Percentiles rank a stretch among this genome's conserved stretches.
Evolutionary conservation across 257 asterid genomes (phyloP).

Genomic region (Haberlea rhodopensis): DNA sequence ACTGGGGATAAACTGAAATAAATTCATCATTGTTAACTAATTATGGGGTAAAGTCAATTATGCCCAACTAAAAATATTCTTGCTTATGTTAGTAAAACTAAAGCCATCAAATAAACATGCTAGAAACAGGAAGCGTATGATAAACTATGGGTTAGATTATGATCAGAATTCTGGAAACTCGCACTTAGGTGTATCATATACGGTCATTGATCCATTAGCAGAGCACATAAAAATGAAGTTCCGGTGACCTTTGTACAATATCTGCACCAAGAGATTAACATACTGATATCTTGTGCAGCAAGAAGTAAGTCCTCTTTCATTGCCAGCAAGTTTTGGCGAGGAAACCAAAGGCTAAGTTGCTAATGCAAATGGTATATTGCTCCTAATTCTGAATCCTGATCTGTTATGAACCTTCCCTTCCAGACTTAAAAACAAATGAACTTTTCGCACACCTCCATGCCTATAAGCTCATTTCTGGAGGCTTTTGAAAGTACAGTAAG

Average conservation of each 20-base stretch:
- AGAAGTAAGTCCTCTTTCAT: slow-evolving; percentile 7
- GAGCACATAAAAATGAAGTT: slow-evolving; percentile 6
- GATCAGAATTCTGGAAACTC: not conserved
- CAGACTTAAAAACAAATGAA: slow-evolving; percentile 7
- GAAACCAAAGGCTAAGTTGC: slow-evolving; percentile 8
- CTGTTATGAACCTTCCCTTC: not conserved
- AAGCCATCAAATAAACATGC: slow-evolving; percentile 10
- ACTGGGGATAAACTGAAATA: slow-evolving; percentile 17
- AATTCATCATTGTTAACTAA: slow-evolving; percentile 9
- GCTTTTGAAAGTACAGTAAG: slow-evolving; percentile 7
- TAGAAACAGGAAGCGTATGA: slow-evolving; percentile 9
- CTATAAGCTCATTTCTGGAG: slow-evolving; percentile 1
- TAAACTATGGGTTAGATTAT: slow-evolving; percentile 15
- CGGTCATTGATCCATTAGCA: slow-evolving; percentile 7
- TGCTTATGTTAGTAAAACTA: not conserved
- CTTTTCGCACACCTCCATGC: slow-evolving; percentile 3
- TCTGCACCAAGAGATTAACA: slow-evolving; percentile 1
- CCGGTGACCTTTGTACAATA: slow-evolving; percentile 1
- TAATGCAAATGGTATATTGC: not conserved
- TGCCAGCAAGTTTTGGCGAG: slow-evolving; percentile 14
- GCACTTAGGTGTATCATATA: not conserved
- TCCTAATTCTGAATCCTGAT: slow-evolving; percentile 5
- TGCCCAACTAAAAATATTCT: slow-evolving; percentile 9
- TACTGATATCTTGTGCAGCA: slow-evolving; percentile 1
- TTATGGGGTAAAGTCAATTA: slow-evolving; percentile 13